Conservation (phyloP, 306 rosid genomes). For the Macrotyloma uniflorum region DNA sequence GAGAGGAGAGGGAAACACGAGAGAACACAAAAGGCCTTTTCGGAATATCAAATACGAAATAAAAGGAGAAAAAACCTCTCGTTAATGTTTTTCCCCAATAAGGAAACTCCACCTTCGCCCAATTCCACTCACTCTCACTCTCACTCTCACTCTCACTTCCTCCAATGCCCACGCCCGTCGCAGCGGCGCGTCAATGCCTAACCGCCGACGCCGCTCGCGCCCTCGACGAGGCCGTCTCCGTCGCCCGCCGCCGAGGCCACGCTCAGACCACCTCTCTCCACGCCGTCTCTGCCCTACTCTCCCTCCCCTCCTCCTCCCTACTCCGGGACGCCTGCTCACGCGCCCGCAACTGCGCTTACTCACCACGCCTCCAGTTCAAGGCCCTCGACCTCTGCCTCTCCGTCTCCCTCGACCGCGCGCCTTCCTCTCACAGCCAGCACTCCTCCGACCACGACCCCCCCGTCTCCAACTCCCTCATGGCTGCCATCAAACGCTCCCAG, state of each 20-base stretch:
- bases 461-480: conserved; percentile 95
- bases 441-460: conserved; percentile 82
- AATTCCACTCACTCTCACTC: neutral
- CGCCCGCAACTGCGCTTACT: conserved; percentile 77
- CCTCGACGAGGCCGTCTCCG: conserved; percentile 89
- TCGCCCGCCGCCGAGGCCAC: conserved; percentile 89
- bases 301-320: conserved; percentile 68
- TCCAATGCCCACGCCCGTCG: conserved; percentile 87
- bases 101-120: neutral
- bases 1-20: too few relatives aligned
- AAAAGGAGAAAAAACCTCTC: neutral
- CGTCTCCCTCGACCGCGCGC: conserved; percentile 82
- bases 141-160: too few relatives aligned
- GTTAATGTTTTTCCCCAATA: neutral
- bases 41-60: neutral
- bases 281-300: conserved; percentile 80
- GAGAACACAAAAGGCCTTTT: neutral
- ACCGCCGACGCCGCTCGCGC: conserved; percentile 77
- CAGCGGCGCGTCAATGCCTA: conserved; percentile 87
- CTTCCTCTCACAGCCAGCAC: conserved; percentile 60
- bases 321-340: conserved; percentile 88
- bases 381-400: conserved; percentile 87
- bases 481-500: conserved; percentile 94
- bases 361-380: conserved; percentile 87
- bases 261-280: conserved; percentile 94